Base-by-base conservation (phyloP, 768 basidiomycete species). In the Mrakia gelida region DNA sequence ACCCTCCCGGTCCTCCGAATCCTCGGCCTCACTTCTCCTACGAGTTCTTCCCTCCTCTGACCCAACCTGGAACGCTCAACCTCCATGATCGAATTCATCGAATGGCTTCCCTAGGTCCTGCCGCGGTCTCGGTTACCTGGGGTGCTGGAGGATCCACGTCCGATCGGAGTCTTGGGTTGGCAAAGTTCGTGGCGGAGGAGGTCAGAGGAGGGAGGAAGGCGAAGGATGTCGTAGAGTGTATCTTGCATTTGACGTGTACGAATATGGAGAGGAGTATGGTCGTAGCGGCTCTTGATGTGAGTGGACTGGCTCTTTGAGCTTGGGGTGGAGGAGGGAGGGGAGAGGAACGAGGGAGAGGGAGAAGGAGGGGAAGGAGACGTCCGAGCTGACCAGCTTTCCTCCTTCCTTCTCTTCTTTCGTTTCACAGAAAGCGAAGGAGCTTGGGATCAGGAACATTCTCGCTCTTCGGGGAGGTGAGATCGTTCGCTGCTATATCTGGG, bases 141-240 rank as follows among this genome's bases (percentile, higher is more conserved):
- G 97, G 97, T 63, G 96, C 97, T 0, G 96, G 97, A 15, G 96
- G 97, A 2, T 90, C 90, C 10, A 98, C 96, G 0, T 93, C 89
- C 81, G 92, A 95, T 49, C 88, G 92, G 45, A 93, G 90, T 82
- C 86, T 99, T 59, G 94, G 95, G 80, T 88, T 99, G 3, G 95
- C 95, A 16, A 49, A 71, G 59, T 79, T 79, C 62, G 62, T 79
- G 28, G 71, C 74, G 6, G 28, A 71, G 28, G 54, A 71, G 38
- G 54, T 79, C 70, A 63, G 45, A 0, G 89, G 88, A 16, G 84
- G 93, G 75, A 89, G 89, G 1, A 92, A 94, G 83, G 85, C 86
- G 26, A 89, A 90, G 75, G 88, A 83, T 73, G 13, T 68, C 30
- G 43, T 75, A 5, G 74, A 67, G 7, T 67, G 61, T 68, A 67